Evolutionary conservation across 495 filamentous ascomycete species (phyloP).

Genomic region (Pyrenula massariospora): DNA sequence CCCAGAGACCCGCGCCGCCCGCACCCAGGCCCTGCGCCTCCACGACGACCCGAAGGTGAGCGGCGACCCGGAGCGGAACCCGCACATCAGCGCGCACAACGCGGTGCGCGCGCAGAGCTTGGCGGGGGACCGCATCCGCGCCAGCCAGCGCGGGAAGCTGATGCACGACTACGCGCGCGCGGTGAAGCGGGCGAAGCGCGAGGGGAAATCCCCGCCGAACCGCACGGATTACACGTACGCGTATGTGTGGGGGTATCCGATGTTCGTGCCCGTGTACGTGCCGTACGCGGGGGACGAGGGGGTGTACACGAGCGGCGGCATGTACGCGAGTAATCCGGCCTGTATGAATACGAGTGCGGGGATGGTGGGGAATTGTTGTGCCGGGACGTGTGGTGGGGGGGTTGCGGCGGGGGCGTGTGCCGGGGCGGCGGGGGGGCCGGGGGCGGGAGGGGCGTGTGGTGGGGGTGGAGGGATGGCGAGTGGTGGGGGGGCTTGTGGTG

Average conservation of each 20-base stretch:
- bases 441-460: slow-evolving; percentile 28
- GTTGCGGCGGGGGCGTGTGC: slow-evolving; percentile 42
- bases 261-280: slow-evolving; percentile 39
- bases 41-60: slow-evolving; percentile 42
- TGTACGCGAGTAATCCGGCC: slow-evolving; percentile 30
- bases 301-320: slow-evolving; percentile 16
- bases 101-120: slow-evolving; percentile 21
- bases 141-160: neutral
- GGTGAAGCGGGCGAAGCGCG: slow-evolving; percentile 5
- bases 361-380: slow-evolving; percentile 31
- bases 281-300: slow-evolving; percentile 39
- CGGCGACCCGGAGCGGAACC: slow-evolving; percentile 45
- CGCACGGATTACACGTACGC: slow-evolving; percentile 13
- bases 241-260: slow-evolving; percentile 31
- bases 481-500: slow-evolving; percentile 20
- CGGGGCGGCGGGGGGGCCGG: slow-evolving; percentile 26
- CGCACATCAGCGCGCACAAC: slow-evolving; percentile 67
- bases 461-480: slow-evolving; percentile 21
- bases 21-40: slow-evolving; percentile 30
- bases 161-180: neutral
- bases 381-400: slow-evolving; percentile 37
- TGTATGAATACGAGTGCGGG: slow-evolving; percentile 30
- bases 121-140: neutral
- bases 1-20: slow-evolving; percentile 5
- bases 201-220: slow-evolving; percentile 4